Percentiles rank a stretch among this genome's conserved stretches.
Conservation (phyloP, 768 basidiomycete species). For the Rickenella mellea region DNA sequence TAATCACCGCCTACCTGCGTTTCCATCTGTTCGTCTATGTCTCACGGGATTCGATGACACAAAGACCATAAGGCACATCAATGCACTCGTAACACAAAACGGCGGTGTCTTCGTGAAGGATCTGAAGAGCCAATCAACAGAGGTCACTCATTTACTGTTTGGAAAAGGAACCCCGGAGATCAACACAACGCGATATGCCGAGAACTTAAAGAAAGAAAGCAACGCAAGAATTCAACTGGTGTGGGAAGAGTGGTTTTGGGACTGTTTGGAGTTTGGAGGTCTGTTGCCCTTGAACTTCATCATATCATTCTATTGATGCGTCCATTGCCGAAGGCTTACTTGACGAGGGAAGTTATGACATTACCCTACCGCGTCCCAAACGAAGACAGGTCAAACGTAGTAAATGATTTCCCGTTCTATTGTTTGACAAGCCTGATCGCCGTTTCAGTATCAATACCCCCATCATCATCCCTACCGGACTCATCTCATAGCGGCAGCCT, state of each 20-base stretch:
- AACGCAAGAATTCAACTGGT: constrained; percentile 72
- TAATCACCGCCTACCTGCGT: constrained; percentile 59
- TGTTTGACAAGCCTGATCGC: constrained; percentile 7
- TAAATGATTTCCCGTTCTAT: constrained; percentile 5
- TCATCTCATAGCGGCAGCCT: constrained; percentile 1
- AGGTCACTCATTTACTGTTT: constrained; percentile 81
- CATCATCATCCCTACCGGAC: constrained; percentile 15
- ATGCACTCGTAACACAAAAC: constrained; percentile 43
- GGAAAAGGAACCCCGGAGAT: constrained; percentile 25
- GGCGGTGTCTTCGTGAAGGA: constrained; percentile 68
- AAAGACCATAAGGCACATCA: constrained; percentile 50
- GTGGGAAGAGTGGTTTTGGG: constrained; percentile 98
- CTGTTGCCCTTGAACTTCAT: constrained; percentile 6
- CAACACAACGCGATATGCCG: constrained; percentile 73
- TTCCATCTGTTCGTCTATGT: constrained; percentile 60
- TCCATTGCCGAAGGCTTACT: constrained; percentile 38
- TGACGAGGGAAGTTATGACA: constrained; percentile 51
- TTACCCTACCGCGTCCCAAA: constrained; percentile 50
- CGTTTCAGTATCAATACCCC: constrained; percentile 9
- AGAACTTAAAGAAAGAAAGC: constrained; percentile 57
- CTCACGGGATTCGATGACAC: constrained; percentile 69
- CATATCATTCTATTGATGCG: constrained; percentile 1
- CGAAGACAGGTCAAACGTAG: constrained; percentile 23
- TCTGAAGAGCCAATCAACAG: constrained; percentile 42
- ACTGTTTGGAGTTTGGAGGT: constrained; percentile 72